A percentile compares a stretch with the other conserved stretches of the same genome.
phyloP scores from a whole-genome alignment of 1,139 yeast species.

The Debaryomyces sp. region DNA sequence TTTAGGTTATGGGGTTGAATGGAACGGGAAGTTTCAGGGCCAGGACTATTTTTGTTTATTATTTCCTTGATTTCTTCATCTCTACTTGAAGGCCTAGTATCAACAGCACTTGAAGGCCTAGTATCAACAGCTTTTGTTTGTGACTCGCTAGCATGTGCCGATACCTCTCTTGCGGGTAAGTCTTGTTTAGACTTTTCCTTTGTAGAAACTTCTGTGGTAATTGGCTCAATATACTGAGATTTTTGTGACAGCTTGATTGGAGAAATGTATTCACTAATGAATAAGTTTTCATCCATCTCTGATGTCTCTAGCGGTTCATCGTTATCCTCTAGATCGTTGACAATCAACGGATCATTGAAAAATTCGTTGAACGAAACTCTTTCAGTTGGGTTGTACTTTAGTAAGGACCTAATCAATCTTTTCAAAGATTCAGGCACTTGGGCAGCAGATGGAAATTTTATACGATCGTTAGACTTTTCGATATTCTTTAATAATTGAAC shows the following conservation, averaged over 20 bases:
- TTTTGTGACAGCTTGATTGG: conserved; percentile 30
- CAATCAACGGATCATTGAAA: conserved; percentile 64
- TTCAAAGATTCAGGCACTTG: conserved; percentile 66
- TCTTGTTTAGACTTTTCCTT: conserved; percentile 15
- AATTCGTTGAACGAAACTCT: conserved; percentile 88
- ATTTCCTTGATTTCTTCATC: conserved; percentile 51
- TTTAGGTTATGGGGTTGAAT: conserved; percentile 20
- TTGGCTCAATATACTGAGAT: conserved; percentile 22
- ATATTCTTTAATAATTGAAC: conserved; percentile 84
- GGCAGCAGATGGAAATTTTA: conserved; percentile 69
- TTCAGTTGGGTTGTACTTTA: conserved; percentile 84
- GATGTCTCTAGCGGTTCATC: conserved; percentile 67
- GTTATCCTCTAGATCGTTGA: conserved; percentile 47
- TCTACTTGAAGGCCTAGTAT: conserved; percentile 15
- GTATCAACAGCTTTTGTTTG: background rate
- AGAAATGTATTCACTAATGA: conserved; percentile 76
- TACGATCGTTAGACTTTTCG: conserved; percentile 76
- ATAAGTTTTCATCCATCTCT: conserved; percentile 73
- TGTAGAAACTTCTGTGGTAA: conserved; percentile 9
- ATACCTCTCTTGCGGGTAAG: conserved; percentile 7
- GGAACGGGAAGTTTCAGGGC: conserved; percentile 34
- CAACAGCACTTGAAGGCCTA: background rate
- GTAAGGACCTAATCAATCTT: conserved; percentile 68
- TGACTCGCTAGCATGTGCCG: conserved; percentile 11
- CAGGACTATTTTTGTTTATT: conserved; percentile 48